phyloP scores from a whole-genome alignment of 2,329 filamentous ascomycete species.

The Botryotinia narcissicola region DNA sequence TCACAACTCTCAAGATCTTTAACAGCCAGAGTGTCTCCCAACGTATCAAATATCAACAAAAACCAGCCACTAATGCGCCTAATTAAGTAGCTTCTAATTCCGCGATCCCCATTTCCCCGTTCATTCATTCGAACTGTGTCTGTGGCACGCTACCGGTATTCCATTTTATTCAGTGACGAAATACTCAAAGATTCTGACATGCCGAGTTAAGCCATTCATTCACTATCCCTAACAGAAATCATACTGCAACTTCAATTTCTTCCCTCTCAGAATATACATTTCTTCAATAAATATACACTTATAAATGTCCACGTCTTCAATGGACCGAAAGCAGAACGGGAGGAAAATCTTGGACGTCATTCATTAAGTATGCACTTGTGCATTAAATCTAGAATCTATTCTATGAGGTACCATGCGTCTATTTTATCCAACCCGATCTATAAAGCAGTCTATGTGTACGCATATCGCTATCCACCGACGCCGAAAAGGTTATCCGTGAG shows the following conservation, averaged over 20 bases:
- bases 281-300: not conserved
- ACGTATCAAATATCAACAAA: not conserved
- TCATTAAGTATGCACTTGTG: not conserved
- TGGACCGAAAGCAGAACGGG: not conserved
- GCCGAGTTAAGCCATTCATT: not conserved
- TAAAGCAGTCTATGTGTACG: not conserved
- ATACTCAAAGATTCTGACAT: too few species aligned
- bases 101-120: not conserved
- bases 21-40: not conserved
- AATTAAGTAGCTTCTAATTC: not conserved
- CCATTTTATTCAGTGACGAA: too few species aligned
- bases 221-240: too few species aligned
- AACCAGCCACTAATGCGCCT: not conserved
- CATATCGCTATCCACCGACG: not conserved
- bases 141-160: too few species aligned
- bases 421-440: slow-evolving; percentile 7
- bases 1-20: not conserved
- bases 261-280: not conserved
- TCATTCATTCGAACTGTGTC: too few species aligned
- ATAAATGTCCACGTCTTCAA: not conserved
- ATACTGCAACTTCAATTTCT: not conserved
- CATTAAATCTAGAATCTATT: slow-evolving; percentile 13
- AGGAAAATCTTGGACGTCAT: not conserved
- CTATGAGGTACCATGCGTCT: slow-evolving; percentile 3
- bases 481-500: not conserved